Evolutionary conservation across 2,329 filamentous ascomycete genomes (phyloP).

Genomic region (Hypoxylon sp.): DNA sequence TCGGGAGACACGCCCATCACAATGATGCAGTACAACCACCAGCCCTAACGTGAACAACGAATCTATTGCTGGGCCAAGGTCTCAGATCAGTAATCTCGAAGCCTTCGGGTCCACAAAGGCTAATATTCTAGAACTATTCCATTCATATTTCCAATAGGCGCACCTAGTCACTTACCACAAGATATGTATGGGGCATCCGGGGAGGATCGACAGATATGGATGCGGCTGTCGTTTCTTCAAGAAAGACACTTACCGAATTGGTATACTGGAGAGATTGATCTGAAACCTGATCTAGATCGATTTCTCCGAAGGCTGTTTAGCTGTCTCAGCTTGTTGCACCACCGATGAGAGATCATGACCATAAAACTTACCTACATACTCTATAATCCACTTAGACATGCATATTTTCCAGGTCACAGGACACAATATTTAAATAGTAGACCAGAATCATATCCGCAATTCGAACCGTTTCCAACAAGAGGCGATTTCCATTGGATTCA

Average conservation of each 20-base stretch:
- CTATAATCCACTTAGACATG: slow-evolving; percentile 3
- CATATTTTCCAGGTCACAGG: too few relatives aligned
- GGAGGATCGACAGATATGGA: slow-evolving; percentile 16
- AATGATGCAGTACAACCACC: slow-evolving; percentile 23
- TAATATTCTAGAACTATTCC: slow-evolving; percentile 31
- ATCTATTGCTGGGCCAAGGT: neutral
- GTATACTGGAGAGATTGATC: slow-evolving; percentile 13
- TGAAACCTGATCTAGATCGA: slow-evolving; percentile 14
- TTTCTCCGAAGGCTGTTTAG: neutral
- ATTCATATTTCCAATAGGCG: slow-evolving; percentile 13
- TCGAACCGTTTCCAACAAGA: too few relatives aligned
- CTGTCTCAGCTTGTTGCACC: too few relatives aligned
- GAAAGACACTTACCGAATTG: slow-evolving; percentile 2
- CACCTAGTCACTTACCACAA: slow-evolving; percentile 1
- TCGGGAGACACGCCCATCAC: slow-evolving; percentile 3
- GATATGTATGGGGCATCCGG: neutral
- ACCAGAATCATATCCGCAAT: too few relatives aligned
- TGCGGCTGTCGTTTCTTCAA: slow-evolving; percentile 11
- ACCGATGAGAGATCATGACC: slow-evolving; percentile 6
- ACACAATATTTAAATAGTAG: too few relatives aligned
- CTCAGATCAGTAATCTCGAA: neutral
- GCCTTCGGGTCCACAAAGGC: slow-evolving; percentile 8
- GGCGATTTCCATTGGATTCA: slow-evolving; percentile 12
- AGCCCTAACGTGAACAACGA: too few relatives aligned
- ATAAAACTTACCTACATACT: slow-evolving; percentile 1